A percentile compares a stretch with the other conserved stretches of the same genome.
Evolutionary conservation across 345 rosid species (phyloP).

Genomic region (Diplotaxis tenuifolia): DNA sequence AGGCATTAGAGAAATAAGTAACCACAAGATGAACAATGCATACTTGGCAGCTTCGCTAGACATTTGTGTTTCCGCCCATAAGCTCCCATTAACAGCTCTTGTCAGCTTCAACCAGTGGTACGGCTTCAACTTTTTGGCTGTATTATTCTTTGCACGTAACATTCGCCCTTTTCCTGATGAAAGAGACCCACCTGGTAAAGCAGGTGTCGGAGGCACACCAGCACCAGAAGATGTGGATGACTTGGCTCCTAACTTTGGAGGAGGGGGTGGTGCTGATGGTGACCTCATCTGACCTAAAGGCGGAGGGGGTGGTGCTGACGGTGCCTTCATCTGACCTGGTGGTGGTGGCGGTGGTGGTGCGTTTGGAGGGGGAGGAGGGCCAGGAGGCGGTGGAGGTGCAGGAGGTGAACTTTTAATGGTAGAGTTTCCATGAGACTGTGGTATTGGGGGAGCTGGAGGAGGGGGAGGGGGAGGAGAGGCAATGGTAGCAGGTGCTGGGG

Average conservation of each 20-base stretch:
- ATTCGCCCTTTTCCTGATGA: conserved; percentile 58
- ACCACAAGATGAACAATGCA: conserved; percentile 29
- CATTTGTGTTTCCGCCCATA: conserved; percentile 97
- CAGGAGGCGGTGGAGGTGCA: conserved; percentile 52
- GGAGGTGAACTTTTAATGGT: conserved; percentile 42
- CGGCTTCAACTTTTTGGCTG: conserved; percentile 82
- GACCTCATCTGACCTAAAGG: conserved; percentile 40
- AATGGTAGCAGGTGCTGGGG: conserved; percentile 19
- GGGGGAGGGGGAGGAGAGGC: conserved; percentile 34
- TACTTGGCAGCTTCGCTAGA: conserved; percentile 83
- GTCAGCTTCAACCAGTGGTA: conserved; percentile 94
- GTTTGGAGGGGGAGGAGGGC: conserved; percentile 27
- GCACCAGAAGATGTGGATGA: conserved; percentile 18
- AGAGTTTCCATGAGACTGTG: conserved; percentile 36
- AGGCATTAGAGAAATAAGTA: conserved; percentile 15
- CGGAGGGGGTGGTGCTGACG: conserved; percentile 44
- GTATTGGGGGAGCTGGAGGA: conserved; percentile 38
- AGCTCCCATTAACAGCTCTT: conserved; percentile 91
- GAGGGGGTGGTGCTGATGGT: conserved; percentile 44
- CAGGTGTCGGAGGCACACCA: conserved; percentile 46
- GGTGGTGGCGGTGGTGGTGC: conserved; percentile 58
- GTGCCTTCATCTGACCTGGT: conserved; percentile 31
- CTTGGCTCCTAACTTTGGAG: conserved; percentile 46
- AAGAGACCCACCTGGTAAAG: conserved; percentile 60
- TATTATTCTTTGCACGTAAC: conserved; percentile 59